phyloP scores from a whole-genome alignment of 371 early-diverging fungal species.

The Mortierella sp. region DNA sequence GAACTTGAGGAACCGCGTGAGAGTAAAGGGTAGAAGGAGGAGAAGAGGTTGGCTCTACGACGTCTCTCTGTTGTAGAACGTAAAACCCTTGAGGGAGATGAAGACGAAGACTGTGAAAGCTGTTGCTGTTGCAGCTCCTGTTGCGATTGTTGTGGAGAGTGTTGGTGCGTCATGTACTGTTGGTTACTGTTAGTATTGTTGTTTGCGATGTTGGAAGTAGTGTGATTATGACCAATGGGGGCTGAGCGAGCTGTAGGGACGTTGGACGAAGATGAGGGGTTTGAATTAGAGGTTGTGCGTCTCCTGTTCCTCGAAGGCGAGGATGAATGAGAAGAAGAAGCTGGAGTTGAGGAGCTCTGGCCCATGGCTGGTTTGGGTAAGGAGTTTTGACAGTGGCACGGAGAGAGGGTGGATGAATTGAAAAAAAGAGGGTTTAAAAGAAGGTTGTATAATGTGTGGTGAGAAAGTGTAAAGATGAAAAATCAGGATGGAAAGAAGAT shows the following conservation, averaged over 20 bases:
- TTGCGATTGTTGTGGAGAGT: background rate
- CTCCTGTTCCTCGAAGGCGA: slow-evolving; percentile 20
- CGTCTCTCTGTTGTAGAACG: slow-evolving; percentile 45
- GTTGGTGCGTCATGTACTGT: background rate
- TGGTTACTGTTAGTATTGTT: slow-evolving; percentile 2
- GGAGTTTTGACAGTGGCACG: background rate
- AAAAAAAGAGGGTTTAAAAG: background rate
- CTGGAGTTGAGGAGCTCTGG: slow-evolving; percentile 39
- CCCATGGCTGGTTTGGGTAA: slow-evolving; percentile 35
- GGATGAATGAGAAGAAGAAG: slow-evolving; percentile 21
- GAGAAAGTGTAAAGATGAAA: background rate
- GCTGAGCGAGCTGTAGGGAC: background rate
- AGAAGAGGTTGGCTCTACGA: slow-evolving; percentile 49
- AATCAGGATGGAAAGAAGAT: background rate
- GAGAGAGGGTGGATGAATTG: background rate
- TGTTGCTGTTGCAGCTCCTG: slow-evolving; percentile 8
- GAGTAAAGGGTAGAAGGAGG: slow-evolving; percentile 50
- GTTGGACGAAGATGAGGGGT: slow-evolving; percentile 8
- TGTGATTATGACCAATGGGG: background rate
- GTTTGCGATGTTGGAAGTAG: background rate
- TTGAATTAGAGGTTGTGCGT: background rate
- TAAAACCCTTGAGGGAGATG: slow-evolving; percentile 43
- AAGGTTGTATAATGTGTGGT: background rate
- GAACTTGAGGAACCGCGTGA: slow-evolving; percentile 33
- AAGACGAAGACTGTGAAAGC: slow-evolving; percentile 12